Percentiles rank a stretch among this genome's conserved stretches.
phyloP scores from a whole-genome alignment of 2,329 filamentous ascomycete species.

The Aspergillus fijiensis region DNA sequence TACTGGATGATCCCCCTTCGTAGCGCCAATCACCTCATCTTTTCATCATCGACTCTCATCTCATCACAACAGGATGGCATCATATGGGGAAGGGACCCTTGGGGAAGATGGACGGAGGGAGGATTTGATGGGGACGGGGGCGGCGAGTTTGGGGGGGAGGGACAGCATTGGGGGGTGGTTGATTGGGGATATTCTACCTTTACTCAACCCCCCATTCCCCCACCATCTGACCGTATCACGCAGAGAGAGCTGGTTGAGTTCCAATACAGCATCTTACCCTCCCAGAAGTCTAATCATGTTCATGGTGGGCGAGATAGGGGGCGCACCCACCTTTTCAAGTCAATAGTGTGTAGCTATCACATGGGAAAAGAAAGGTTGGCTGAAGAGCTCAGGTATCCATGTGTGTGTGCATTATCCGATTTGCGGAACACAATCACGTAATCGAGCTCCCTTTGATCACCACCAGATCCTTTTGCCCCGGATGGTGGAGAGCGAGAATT shows the following conservation, averaged over 20 bases:
- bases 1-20: slow-evolving; percentile 6
- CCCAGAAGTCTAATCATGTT: background rate
- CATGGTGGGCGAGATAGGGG: background rate
- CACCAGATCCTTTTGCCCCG: background rate
- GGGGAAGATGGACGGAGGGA: background rate
- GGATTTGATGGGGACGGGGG: too few species aligned
- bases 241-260: slow-evolving; percentile 3
- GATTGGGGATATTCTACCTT: background rate
- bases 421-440: slow-evolving; percentile 9
- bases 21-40: slow-evolving; percentile 7
- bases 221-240: slow-evolving; percentile 14
- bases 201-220: background rate
- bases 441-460: slow-evolving; percentile 3
- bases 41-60: slow-evolving; percentile 4
- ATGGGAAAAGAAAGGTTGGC: slow-evolving; percentile 8
- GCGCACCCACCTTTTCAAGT: background rate
- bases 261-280: slow-evolving; percentile 4
- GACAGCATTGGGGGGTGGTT: background rate
- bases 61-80: slow-evolving; percentile 6
- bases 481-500: background rate
- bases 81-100: slow-evolving; percentile 1
- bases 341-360: slow-evolving; percentile 12
- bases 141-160: background rate
- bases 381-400: background rate
- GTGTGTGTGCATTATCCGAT: slow-evolving; percentile 1